Base-by-base conservation (phyloP, 106 monocot species). In the Apostasia shenzhenica region DNA sequence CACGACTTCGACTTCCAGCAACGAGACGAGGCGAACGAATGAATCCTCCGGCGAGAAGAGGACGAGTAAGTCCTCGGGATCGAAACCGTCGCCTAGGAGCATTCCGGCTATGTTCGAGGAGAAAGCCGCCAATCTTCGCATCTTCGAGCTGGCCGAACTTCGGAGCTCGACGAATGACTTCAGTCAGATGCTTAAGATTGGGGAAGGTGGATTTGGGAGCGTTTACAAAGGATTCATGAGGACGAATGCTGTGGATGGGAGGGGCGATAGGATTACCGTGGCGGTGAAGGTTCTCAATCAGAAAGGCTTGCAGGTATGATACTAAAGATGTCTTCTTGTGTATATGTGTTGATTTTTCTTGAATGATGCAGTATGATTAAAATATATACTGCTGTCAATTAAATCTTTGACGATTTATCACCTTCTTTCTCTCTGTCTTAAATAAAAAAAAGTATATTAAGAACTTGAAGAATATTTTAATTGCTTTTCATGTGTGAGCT, bases 141-240 rank as follows among this genome's bases (percentile, higher is more conserved):
- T 64, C 14, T 73, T 73, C 42, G 62, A 63, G 53, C 54, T 73
- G 11, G 39, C 53, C 9, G 73, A 73, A 53, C 64, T 73, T 39
- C 63, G 73, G 60, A 64, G 43, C 14, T 63, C 73, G 4, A 73
- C 73, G 6, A 73, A 73, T 64, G 64, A 64, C 50, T 73, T 73
- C 54, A 73, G 26, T 42, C 48, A 14, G 55, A 52, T 13, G 73
- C 53, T 64, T 54, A 64, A 64, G 64, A 73, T 73, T 44, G 73
- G 73, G 6, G 73, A 73, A 64, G 73, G 73, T 5, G 73, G 73
- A 41, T 73, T 73, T 5, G 73, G 73, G 7, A 73, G 61, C 48
- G 73, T 73, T 54, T 73, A 73, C 50, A 73, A 73, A 46, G 73
- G 63, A 6, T 73, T 73, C 14, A 46, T 73, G 63, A 43, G 63